These are phyloP conservation scores for Immersiporthe knoxdaviesiana DNA, from an alignment of 2,329 filamentous ascomycete genomes.

Conservation along the genomic window DNA sequence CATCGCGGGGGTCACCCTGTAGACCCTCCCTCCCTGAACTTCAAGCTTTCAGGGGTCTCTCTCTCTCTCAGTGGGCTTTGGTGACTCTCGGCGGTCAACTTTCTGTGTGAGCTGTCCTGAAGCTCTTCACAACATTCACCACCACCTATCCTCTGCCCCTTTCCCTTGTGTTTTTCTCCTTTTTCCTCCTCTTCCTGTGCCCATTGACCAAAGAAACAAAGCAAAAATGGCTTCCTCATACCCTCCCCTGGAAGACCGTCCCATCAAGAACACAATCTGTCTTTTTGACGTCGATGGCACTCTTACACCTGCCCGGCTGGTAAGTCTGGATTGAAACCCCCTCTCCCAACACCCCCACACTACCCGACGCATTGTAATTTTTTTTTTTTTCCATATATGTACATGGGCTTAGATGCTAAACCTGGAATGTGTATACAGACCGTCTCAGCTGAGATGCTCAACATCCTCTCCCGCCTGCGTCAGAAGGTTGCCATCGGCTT, in stretches of 20 bases:
- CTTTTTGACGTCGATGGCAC: slow-evolving; percentile 98
- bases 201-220: background rate
- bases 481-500: slow-evolving; percentile 88
- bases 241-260: slow-evolving; percentile 79
- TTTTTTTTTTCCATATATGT: too few relatives aligned
- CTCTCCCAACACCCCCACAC: background rate
- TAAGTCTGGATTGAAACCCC: slow-evolving; percentile 45
- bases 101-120: slow-evolving; percentile 7
- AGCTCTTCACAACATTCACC: slow-evolving; percentile 7
- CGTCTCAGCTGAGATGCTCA: slow-evolving; percentile 80
- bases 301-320: slow-evolving; percentile 78
- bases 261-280: slow-evolving; percentile 88
- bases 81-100: background rate
- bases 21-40: slow-evolving; percentile 9
- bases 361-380: too few relatives aligned
- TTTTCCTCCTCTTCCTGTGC: slow-evolving; percentile 27
- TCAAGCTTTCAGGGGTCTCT: background rate
- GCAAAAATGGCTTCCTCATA: slow-evolving; percentile 54
- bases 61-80: background rate
- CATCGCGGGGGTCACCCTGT: background rate
- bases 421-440: slow-evolving; percentile 48
- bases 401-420: background rate
- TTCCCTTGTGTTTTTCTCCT: background rate
- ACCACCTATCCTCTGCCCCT: slow-evolving; percentile 2
- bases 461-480: slow-evolving; percentile 77